Conservation (phyloP, 148 eudicot species). For the Drosera capensis region DNA sequence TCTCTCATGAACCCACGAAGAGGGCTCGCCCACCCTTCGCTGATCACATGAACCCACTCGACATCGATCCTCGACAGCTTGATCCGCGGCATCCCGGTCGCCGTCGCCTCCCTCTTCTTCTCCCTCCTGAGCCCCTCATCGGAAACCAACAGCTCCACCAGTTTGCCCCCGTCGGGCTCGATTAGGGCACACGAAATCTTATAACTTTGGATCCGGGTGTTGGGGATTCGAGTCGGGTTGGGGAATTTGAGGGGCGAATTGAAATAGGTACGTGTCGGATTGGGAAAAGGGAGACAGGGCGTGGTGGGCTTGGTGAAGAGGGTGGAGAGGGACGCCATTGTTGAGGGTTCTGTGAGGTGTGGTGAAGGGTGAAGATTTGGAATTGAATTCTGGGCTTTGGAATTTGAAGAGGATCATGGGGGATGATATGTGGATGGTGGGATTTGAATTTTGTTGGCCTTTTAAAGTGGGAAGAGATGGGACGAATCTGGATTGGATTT, state of each 20-base stretch:
- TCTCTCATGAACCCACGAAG: slow-evolving; percentile 85
- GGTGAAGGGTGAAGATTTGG: no score
- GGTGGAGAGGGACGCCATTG: slow-evolving; percentile 40
- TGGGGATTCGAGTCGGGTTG: slow-evolving; percentile 1
- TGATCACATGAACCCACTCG: slow-evolving; percentile 84
- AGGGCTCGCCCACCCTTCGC: slow-evolving; percentile 98
- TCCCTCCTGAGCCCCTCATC: slow-evolving; percentile 15
- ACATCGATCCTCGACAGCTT: slow-evolving; percentile 45
- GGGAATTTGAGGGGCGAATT: slow-evolving; percentile 4
- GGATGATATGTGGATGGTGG: no score
- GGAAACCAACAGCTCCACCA: slow-evolving; percentile 34
- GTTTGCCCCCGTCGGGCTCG: slow-evolving; percentile 71
- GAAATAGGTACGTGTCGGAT: slow-evolving; percentile 6
- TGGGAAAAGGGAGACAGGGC: slow-evolving; percentile 10
- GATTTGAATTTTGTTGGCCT: no score
- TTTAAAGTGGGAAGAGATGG: no score
- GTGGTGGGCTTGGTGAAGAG: slow-evolving; percentile 17
- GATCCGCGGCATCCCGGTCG: slow-evolving; percentile 30
- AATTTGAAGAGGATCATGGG: no score
- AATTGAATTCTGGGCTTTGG: no score
- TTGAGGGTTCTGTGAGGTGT: no score
- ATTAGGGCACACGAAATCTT: slow-evolving; percentile 33
- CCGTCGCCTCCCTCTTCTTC: slow-evolving; percentile 18
- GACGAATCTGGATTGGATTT: no score
- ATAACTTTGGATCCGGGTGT: slow-evolving; percentile 4